Base-by-base conservation (phyloP, 2,329 filamentous ascomycete genomes). In the Clonostachys rosea region DNA sequence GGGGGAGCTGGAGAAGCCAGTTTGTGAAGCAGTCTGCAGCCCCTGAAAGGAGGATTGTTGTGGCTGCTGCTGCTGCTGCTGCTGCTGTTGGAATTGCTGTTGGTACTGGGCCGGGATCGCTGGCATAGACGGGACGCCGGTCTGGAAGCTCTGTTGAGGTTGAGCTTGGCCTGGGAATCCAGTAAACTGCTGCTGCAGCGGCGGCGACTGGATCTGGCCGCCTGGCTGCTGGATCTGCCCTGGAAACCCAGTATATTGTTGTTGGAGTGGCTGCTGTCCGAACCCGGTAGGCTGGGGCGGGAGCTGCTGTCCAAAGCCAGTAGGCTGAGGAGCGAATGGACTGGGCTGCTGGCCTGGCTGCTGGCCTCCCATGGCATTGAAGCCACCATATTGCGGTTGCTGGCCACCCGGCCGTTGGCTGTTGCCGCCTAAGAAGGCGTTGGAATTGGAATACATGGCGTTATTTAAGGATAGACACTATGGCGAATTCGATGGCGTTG, bases 391-490 rank as follows among this genome's bases (percentile, higher is more conserved):
- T 56, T 81, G 82, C 61, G 79, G 42, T 59, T 67, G 83, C 53
- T 76, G 76, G 54, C 81, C 79, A 46, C 83, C 82, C 44, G 87
- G 87, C 50, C 84, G 87, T 65, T 86, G 81, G 74, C 78, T 86
- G 64, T 85, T 89, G 66, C 78, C 81, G 71, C 84, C 87, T 68
- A 95, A 72, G 68, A 86, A 96, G 54, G 88, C 85, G 74, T 88
- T 95, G 56, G 89, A 88, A 66, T 86, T 89, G 56, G 90, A 94
- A 73, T 89, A 97, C 92, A 96, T 96, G 69, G 61, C 45, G 43
- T 39, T 30, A 30, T 3, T 9, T 30, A 43, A 42, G 46, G 40
- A 30, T 6, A 13, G 30, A 18, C 14, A 12, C 40, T 17, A 18
- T n/a, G 18, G n/a, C 12, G 18, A 33, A 16, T 20, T 14, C 9